Evolutionary conservation across 208 protist species (phyloP).

Genomic region (Crithidia thermophila): DNA sequence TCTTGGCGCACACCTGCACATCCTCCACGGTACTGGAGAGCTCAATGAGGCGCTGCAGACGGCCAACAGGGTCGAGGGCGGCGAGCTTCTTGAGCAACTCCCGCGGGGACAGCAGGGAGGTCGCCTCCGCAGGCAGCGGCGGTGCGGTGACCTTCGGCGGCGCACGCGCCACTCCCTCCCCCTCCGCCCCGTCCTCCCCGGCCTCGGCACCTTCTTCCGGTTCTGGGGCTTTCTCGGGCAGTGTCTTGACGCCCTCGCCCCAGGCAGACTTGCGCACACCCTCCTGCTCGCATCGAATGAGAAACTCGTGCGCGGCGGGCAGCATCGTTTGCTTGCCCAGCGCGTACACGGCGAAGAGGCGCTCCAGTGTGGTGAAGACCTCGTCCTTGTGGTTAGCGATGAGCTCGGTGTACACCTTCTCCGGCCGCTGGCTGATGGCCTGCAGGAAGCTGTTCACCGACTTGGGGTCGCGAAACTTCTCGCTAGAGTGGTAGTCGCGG

Average conservation of each 20-base stretch:
- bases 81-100: slow-evolving; percentile 67
- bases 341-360: slow-evolving; percentile 64
- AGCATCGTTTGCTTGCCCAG: slow-evolving; percentile 39
- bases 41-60: slow-evolving; percentile 77
- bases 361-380: slow-evolving; percentile 58
- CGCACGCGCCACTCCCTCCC: neutral
- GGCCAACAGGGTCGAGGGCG: slow-evolving; percentile 57
- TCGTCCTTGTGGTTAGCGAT: slow-evolving; percentile 56
- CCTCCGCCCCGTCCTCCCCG: neutral
- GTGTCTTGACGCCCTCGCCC: slow-evolving; percentile 27
- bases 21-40: slow-evolving; percentile 45
- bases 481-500: slow-evolving; percentile 42
- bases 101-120: slow-evolving; percentile 58
- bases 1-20: slow-evolving; percentile 47
- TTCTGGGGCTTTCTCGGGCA: slow-evolving; percentile 6
- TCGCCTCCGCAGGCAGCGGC: slow-evolving; percentile 24
- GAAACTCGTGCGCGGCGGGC: slow-evolving; percentile 74
- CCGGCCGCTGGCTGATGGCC: slow-evolving; percentile 58
- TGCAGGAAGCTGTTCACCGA: slow-evolving; percentile 74
- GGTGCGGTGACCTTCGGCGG: neutral
- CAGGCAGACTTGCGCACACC: slow-evolving; percentile 65
- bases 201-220: too few species aligned
- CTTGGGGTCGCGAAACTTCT: slow-evolving; percentile 53
- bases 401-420: slow-evolving; percentile 52
- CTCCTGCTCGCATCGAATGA: slow-evolving; percentile 82